A percentile compares a stretch with the other conserved stretches of the same genome.
These are phyloP conservation scores for Vanrija pseudolonga DNA, from an alignment of 1,284 basidiomycete genomes.

Conservation along the genomic window DNA sequence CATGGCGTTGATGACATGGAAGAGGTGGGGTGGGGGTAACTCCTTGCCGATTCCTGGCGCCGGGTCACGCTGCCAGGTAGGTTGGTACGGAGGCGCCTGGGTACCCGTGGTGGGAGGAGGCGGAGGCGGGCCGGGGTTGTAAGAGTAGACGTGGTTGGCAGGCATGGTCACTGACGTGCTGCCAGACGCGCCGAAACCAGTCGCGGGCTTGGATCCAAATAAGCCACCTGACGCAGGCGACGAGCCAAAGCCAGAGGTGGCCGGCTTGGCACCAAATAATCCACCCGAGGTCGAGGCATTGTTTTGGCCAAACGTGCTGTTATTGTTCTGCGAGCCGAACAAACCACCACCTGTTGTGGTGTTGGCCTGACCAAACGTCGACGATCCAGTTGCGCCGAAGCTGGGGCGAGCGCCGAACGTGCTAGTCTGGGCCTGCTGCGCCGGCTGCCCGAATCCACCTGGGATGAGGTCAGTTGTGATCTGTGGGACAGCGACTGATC, in stretches of 20 bases:
- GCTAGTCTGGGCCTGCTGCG: conserved; percentile 19
- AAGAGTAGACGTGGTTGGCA: conserved; percentile 27
- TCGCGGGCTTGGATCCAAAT: conserved; percentile 39
- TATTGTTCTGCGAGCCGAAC: conserved; percentile 25
- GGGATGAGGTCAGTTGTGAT: not conserved
- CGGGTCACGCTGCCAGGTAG: conserved; percentile 46
- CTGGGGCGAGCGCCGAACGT: conserved; percentile 36
- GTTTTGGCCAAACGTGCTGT: not conserved
- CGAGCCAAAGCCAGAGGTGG: conserved; percentile 46
- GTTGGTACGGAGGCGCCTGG: conserved; percentile 35
- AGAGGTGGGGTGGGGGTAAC: conserved; percentile 31
- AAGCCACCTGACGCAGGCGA: conserved; percentile 39
- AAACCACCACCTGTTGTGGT: conserved; percentile 25
- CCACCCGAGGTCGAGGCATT: conserved; percentile 16
- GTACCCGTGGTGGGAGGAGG: conserved; percentile 39
- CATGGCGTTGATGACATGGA: conserved; percentile 46
- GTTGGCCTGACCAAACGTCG: conserved; percentile 38
- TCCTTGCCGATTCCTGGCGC: conserved; percentile 15
- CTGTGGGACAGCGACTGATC: not conserved
- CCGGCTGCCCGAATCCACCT: conserved; percentile 14
- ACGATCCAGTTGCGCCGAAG: conserved; percentile 41
- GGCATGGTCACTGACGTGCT: conserved; percentile 23
- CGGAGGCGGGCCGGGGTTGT: conserved; percentile 21
- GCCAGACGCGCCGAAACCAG: conserved; percentile 23
- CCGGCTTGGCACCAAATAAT: conserved; percentile 27